Percentiles rank a stretch among this genome's conserved stretches.
Conservation (phyloP, 768 basidiomycete species). For the Leccinum imitatum region DNA sequence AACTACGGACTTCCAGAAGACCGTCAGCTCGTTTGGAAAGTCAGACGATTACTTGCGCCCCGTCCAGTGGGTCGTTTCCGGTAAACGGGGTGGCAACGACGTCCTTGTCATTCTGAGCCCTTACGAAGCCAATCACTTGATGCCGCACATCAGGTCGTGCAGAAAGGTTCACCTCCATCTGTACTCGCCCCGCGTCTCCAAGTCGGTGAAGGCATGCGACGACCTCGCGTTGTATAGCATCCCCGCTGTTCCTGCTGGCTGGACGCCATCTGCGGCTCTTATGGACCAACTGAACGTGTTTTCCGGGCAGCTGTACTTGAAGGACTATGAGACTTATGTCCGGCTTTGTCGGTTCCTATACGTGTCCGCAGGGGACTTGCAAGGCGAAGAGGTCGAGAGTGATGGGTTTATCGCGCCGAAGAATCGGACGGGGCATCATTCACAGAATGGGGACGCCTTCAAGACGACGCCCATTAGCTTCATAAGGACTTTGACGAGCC, state of each 20-base stretch:
- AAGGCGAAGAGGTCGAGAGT: not conserved
- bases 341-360: not conserved
- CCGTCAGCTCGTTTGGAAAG: constrained; percentile 4
- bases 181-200: not conserved
- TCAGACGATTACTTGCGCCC: not conserved
- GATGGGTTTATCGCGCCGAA: constrained; percentile 19
- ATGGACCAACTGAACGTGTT: not conserved
- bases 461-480: constrained; percentile 22
- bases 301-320: not conserved
- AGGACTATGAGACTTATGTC: not conserved
- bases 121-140: constrained; percentile 36
- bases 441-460: constrained; percentile 23
- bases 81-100: not conserved
- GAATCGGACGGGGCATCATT: constrained; percentile 5
- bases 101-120: not conserved
- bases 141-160: constrained; percentile 34
- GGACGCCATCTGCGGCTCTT: not conserved
- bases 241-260: not conserved
- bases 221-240: not conserved
- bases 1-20: constrained; percentile 2
- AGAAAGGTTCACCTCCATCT: not conserved
- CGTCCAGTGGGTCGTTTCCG: not conserved
- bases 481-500: not conserved
- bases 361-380: constrained; percentile 7
- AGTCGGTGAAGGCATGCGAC: not conserved